Percentiles rank a stretch among this genome's conserved stretches.
Conservation (phyloP, 805 yeast species). For the Myxozyma udenii region DNA sequence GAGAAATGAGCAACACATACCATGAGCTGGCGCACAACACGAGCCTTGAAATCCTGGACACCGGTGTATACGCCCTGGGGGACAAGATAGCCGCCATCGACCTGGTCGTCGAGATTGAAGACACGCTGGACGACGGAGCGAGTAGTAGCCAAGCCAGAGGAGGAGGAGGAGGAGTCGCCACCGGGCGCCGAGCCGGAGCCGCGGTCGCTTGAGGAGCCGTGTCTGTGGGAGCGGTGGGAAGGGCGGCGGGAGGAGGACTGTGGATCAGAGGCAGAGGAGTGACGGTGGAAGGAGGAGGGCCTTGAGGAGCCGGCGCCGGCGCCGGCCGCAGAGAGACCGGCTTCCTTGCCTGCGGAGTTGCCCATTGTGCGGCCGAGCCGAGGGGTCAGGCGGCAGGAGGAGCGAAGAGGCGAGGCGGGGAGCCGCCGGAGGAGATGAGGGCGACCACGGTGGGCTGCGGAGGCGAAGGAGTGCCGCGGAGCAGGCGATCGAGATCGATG, state of each 20-base stretch:
- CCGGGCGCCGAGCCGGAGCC: not conserved
- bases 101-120: conserved; percentile 39
- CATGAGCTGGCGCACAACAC: conserved; percentile 68
- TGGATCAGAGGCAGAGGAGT: conserved; percentile 9
- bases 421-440: not conserved
- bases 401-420: no score
- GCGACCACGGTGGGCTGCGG: not conserved
- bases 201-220: not conserved
- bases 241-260: not conserved
- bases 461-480: not conserved
- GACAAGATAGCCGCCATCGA: conserved; percentile 92
- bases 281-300: not conserved
- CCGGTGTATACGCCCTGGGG: conserved; percentile 84
- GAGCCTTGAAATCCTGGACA: conserved; percentile 70
- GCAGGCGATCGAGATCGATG: not conserved
- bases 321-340: not conserved
- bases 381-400: no score
- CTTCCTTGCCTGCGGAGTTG: conserved; percentile 35
- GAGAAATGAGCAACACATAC: conserved; percentile 21
- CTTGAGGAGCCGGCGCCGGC: not conserved
- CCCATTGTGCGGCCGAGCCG: no score
- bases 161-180: not conserved
- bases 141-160: conserved; percentile 10
- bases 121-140: conserved; percentile 23
- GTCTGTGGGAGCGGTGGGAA: not conserved